Conservation (phyloP, 805 yeast species). For the Candida michaelii region DNA sequence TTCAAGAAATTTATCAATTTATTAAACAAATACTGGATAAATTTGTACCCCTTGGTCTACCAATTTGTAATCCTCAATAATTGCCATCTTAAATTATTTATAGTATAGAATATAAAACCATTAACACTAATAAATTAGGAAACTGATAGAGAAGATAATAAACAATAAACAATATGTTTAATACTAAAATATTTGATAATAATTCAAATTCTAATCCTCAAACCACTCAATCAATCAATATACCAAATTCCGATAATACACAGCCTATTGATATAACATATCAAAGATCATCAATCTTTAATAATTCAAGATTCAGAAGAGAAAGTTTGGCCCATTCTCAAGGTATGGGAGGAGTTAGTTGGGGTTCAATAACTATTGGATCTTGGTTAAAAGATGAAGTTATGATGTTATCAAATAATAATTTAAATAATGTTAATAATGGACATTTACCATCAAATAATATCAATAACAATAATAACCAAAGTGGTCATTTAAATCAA, state of each 20-base stretch:
- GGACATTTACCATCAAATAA: constrained; percentile 16
- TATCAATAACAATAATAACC: constrained; percentile 1
- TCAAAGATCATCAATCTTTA: constrained; percentile 41
- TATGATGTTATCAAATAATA: constrained; percentile 46
- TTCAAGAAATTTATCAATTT: no score
- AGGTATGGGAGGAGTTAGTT: constrained; percentile 96
- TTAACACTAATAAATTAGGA: no score
- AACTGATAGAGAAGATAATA: no score
- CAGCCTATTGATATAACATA: constrained; percentile 47
- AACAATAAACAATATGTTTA: constrained; percentile 44
- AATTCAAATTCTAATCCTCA: constrained; percentile 1
- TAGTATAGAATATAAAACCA: no score
- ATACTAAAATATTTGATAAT: constrained; percentile 42
- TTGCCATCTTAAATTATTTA: constrained; percentile 1
- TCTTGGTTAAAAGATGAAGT: constrained; percentile 96
- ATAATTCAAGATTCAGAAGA: constrained; percentile 59
- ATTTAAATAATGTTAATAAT: constrained; percentile 15
- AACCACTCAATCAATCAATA: constrained; percentile 26
- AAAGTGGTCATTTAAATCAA: constrained; percentile 15
- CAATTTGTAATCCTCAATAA: constrained; percentile 1
- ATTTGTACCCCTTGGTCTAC: constrained; percentile 1
- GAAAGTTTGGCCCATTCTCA: constrained; percentile 94
- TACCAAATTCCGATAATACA: constrained; percentile 24
- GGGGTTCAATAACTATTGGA: constrained; percentile 96
- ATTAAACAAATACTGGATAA: no score